Base-by-base conservation (phyloP, 148 eudicot genomes). In the Camellia sinensis region DNA sequence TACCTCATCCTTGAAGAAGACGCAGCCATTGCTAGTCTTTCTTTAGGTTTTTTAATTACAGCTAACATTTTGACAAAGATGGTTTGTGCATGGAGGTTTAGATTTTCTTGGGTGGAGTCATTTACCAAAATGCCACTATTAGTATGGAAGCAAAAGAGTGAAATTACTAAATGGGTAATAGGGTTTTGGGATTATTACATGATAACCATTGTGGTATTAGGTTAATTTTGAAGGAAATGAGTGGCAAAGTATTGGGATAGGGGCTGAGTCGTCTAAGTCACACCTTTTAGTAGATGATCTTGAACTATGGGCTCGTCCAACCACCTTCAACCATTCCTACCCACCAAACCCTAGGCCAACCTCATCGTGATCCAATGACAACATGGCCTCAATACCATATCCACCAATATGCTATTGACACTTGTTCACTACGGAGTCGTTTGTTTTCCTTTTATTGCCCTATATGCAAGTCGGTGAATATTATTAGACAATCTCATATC, bases 31-130 rank as follows among this genome's bases (percentile, higher is more conserved):
- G 44, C 66, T 78, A 79, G 81, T 83, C 84, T 81, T 79, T 76
- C 67, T 88, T 83, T 81, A 84, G 80, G 80, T 57, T 64, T 88
- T 73, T 69, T 69, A 17, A 76, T 79, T 85, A 59, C 88, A 88
- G 88, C 90, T 88, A 88, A 83, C 88, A 79, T 81, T 70, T 88
- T 88, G 90, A 88, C 90, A 88, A 85, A 83, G 86, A 88, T 85
- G 82, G 90, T 75, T 29, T 29, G 37, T 68, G 22, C 71, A 70
- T 71, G 71, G 11, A 76, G 17, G 29, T 76, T 61, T 63, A 37
- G 37, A 57, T 57, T 67, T 67, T 56, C 10, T 10, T 77, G 22
- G 21, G 50, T 10, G 4, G 41, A 22, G 43, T 2, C 7, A 37
- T 76, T 71, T 15, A 69, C 80, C 44, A 64, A 71, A 53, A 54